Base-by-base conservation (phyloP, 352 stramenopile genomes). In the Globisporangium okanoganense region DNA sequence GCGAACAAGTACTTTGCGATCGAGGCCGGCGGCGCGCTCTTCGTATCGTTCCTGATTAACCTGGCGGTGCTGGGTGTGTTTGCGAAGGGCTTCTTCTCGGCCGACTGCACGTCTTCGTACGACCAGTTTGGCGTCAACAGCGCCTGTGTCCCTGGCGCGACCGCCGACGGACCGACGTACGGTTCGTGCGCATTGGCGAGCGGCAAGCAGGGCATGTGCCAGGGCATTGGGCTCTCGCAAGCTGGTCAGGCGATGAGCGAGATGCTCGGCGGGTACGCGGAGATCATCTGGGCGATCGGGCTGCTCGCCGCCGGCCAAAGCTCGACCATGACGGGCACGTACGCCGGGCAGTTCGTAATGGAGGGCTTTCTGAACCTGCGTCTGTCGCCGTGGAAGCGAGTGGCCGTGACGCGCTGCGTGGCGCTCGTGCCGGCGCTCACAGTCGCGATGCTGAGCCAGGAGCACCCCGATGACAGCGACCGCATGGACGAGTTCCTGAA, bases 271-370 rank as follows among this genome's bases (percentile, higher is more conserved):
- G 41, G 79, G 18, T 92, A 92, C 58, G 82, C 88, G 0, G 81
- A 96, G 63, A 82, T 87, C 31, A 87, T 98, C 49, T 98, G 94
- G 95, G 95, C 88, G 18, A 85, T 98, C 27, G 96, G 95, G 2
- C 70, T 99, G 22, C 72, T 99, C 29, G 96, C 96, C 6, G 92
- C 96, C 13, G 96, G 96, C 24, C 96, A 99, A 65, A 96, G 82
- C 67, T 94, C 86, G 33, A 98, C 95, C 24, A 98, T 99, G 86
- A 98, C 96, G 2, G 96, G 95, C 29, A 99, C 96, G 6, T 98
- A 98, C 67, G 96, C 96, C 0, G 96, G 96, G 12, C 96, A 99
- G 71, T 98, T 98, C 57, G 94, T 99, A 29, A 99, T 99, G 95
- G 92, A 98, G 75, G 95, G 95, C 0, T 99, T 99, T 58, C 70